Percentiles rank a stretch among this genome's conserved stretches.
Conservation (phyloP, 2,329 filamentous ascomycete genomes). For the Aspergillus sp. region DNA sequence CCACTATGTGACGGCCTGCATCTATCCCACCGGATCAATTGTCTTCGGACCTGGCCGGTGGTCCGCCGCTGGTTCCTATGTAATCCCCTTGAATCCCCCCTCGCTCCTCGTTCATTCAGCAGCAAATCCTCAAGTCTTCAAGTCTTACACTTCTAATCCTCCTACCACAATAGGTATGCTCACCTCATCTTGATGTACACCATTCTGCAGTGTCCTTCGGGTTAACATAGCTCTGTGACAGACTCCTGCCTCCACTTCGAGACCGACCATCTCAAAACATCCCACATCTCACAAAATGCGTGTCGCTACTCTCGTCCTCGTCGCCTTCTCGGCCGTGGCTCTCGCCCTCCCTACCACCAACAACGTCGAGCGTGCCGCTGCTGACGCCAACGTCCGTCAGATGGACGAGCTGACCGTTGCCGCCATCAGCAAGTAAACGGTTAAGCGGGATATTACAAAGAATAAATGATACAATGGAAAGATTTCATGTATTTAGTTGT, state of each 20-base stretch:
- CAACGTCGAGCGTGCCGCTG: not conserved
- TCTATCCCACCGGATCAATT: too few species aligned
- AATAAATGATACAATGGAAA: not conserved
- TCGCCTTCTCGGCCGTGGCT: not conserved
- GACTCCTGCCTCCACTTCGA: not conserved
- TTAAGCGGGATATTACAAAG: not conserved
- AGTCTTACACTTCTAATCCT: too few species aligned
- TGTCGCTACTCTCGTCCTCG: not conserved
- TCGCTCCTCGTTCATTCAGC: too few species aligned
- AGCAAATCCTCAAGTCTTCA: too few species aligned
- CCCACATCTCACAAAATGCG: not conserved
- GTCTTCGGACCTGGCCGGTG: too few species aligned
- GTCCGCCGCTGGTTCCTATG: too few species aligned
- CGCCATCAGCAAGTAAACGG: not conserved
- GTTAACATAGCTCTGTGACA: too few species aligned
- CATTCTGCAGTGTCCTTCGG: too few species aligned
- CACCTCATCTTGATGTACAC: too few species aligned
- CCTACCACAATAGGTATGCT: too few species aligned
- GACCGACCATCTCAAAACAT: not conserved
- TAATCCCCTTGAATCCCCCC: too few species aligned
- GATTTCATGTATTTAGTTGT: not conserved
- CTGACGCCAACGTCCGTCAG: not conserved
- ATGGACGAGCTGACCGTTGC: not conserved
- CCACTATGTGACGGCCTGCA: too few species aligned
- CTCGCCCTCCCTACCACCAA: not conserved